These are phyloP conservation scores for Monosporascus sp. DNA, from an alignment of 2,329 filamentous ascomycete genomes.

Conservation along the genomic window DNA sequence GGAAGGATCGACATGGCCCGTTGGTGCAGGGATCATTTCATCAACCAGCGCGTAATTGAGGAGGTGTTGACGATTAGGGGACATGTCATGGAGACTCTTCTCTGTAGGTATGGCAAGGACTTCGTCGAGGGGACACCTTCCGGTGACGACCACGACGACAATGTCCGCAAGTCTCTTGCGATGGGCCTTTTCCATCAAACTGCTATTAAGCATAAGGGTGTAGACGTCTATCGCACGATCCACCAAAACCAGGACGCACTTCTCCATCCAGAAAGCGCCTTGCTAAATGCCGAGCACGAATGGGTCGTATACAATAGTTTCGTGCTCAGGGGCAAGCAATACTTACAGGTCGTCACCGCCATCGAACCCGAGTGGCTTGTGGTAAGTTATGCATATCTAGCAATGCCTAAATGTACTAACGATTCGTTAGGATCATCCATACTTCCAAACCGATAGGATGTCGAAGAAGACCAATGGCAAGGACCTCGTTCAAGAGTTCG, in stretches of 20 bases:
- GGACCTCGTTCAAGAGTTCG: too few relatives aligned
- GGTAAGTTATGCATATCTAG: constrained; percentile 44
- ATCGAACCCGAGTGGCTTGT: constrained; percentile 93
- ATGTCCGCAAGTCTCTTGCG: constrained; percentile 88
- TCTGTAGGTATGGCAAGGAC: constrained; percentile 60
- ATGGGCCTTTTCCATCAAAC: constrained; percentile 99
- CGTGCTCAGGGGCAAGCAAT: constrained; percentile 96
- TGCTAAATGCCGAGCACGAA: constrained; percentile 81
- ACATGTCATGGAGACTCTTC: constrained; percentile 84
- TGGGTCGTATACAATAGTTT: constrained; percentile 99
- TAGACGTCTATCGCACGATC: constrained; percentile 93
- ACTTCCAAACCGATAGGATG: too few relatives aligned
- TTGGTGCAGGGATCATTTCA: constrained; percentile 97
- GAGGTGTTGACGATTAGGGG: constrained; percentile 89
- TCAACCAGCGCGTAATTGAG: constrained; percentile 84
- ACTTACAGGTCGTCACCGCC: constrained; percentile 87
- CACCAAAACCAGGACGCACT: constrained; percentile 92
- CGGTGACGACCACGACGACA: constrained; percentile 96
- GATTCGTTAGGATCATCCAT: too few relatives aligned
- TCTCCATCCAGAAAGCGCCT: constrained; percentile 80
- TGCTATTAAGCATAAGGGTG: constrained; percentile 85
- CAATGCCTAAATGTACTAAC: too few relatives aligned
- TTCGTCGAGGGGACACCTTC: constrained; percentile 85
- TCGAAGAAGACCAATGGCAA: too few relatives aligned
- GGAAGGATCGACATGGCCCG: constrained; percentile 26